Evolutionary conservation across 2,329 filamentous ascomycete genomes (phyloP).

Genomic region (Canariomyces notabilis): DNA sequence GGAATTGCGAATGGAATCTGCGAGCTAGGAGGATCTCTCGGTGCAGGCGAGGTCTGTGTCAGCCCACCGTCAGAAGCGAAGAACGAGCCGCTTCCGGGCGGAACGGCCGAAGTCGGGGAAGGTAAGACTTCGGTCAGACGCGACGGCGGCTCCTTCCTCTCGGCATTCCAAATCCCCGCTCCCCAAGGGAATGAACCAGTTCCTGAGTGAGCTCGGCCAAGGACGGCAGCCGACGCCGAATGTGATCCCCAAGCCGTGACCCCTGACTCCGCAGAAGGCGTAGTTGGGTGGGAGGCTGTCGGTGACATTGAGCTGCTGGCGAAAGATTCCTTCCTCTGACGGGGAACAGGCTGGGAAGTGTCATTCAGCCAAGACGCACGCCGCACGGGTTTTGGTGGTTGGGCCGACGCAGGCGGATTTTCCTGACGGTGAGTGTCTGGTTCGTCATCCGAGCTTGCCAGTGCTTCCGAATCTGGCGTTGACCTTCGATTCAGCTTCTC

Average conservation of each 20-base stretch:
- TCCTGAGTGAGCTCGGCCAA: slow-evolving; percentile 43
- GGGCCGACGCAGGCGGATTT: slow-evolving; percentile 41
- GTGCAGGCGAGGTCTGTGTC: slow-evolving; percentile 46
- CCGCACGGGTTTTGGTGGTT: slow-evolving; percentile 58
- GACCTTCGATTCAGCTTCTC: slow-evolving; percentile 78
- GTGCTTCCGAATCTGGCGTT: slow-evolving; percentile 88
- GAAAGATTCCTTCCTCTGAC: slow-evolving; percentile 71
- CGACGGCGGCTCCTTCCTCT: slow-evolving; percentile 73
- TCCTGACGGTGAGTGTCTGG: slow-evolving; percentile 60
- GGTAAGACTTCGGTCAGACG: slow-evolving; percentile 69
- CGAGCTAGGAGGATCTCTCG: slow-evolving; percentile 50
- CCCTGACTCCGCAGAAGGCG: slow-evolving; percentile 63
- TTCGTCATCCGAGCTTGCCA: slow-evolving; percentile 94
- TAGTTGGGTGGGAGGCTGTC: slow-evolving; percentile 73
- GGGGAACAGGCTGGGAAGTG: slow-evolving; percentile 54
- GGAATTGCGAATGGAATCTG: slow-evolving; percentile 85
- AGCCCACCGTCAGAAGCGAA: slow-evolving; percentile 43
- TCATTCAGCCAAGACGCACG: slow-evolving; percentile 86
- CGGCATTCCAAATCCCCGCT: slow-evolving; percentile 77
- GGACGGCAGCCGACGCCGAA: slow-evolving; percentile 41
- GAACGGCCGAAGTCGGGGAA: slow-evolving; percentile 63
- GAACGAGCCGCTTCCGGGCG: slow-evolving; percentile 44
- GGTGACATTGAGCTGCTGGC: slow-evolving; percentile 72
- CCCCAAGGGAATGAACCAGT: slow-evolving; percentile 62
- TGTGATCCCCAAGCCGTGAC: slow-evolving; percentile 52